Percentiles rank a stretch among this genome's conserved stretches.
Conservation (phyloP, 2,329 filamentous ascomycete species). For the Diaporthe citrichinensis region DNA sequence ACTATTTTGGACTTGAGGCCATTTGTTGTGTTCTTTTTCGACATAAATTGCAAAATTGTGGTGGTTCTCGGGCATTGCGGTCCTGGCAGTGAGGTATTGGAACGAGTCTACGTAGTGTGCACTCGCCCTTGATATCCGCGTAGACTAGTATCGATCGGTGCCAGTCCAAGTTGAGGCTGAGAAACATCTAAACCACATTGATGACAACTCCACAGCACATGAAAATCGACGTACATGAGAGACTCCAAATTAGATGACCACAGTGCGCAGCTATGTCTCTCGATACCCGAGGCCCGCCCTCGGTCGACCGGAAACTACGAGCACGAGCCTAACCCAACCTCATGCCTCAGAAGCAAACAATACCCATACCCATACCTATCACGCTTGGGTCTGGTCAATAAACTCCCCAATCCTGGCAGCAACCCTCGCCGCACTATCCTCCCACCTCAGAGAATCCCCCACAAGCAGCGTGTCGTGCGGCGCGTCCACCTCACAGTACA, state of each 20-base stretch:
- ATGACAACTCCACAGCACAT: neutral
- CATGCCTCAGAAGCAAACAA: neutral
- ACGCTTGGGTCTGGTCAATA: neutral
- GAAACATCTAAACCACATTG: neutral
- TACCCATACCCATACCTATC: neutral
- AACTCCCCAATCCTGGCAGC: constrained; percentile 31
- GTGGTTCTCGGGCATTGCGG: neutral
- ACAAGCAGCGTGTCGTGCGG: constrained; percentile 60
- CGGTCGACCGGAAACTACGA: neutral
- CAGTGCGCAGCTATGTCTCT: neutral
- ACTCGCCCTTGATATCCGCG: too few species aligned
- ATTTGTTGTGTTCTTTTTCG: accelerated
- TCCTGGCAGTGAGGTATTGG: too few species aligned
- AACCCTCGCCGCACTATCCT: constrained; percentile 43
- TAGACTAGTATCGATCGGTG: neutral
- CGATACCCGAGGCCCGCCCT: neutral
- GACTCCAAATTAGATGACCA: too few species aligned
- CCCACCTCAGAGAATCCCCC: constrained; percentile 56
- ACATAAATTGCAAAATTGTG: neutral
- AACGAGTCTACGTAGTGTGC: neutral
- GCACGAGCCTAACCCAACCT: neutral
- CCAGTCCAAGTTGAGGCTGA: neutral
- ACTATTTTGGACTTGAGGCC: accelerated
- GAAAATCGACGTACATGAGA: accelerated
- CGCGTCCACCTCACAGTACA: constrained; percentile 54